Evolutionary conservation across 192 early-diverging fungal species (phyloP).

Genomic region (Bifiguratus adelaidae): DNA sequence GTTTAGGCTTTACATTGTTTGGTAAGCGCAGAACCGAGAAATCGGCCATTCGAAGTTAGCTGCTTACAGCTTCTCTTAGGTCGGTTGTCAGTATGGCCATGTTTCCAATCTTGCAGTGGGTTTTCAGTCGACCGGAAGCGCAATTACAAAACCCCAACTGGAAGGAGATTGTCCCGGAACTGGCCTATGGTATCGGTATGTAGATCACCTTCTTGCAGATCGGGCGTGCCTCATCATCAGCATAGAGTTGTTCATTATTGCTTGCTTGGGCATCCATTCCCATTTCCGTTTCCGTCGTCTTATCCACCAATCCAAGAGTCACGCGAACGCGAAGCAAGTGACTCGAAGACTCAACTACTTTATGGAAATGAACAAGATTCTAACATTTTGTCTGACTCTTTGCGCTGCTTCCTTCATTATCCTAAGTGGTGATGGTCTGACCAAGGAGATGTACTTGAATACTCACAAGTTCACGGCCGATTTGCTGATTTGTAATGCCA

Average conservation of each 20-base stretch:
- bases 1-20: constrained; percentile 30
- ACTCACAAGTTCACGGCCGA: constrained; percentile 16
- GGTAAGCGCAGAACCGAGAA: background rate
- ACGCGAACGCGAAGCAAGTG: constrained; percentile 6
- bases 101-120: constrained; percentile 23
- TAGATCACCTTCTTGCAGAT: background rate
- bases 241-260: constrained; percentile 15
- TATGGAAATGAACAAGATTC: constrained; percentile 15
- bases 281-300: constrained; percentile 19
- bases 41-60: background rate
- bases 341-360: constrained; percentile 14
- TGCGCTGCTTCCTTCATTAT: constrained; percentile 13
- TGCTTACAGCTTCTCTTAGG: constrained; percentile 1
- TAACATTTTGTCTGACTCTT: constrained; percentile 8
- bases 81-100: constrained; percentile 15
- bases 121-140: constrained; percentile 7
- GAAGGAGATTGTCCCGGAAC: constrained; percentile 29
- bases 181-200: constrained; percentile 14
- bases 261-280: constrained; percentile 12
- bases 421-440: constrained; percentile 22
- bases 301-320: constrained; percentile 3
- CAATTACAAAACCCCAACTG: constrained; percentile 9
- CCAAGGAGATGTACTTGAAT: constrained; percentile 7
- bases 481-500: constrained; percentile 22
- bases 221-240: background rate